A percentile compares a stretch with the other conserved stretches of the same genome.
Conservation (phyloP, 1,139 yeast genomes). For the Insectozyma bohioensis region DNA sequence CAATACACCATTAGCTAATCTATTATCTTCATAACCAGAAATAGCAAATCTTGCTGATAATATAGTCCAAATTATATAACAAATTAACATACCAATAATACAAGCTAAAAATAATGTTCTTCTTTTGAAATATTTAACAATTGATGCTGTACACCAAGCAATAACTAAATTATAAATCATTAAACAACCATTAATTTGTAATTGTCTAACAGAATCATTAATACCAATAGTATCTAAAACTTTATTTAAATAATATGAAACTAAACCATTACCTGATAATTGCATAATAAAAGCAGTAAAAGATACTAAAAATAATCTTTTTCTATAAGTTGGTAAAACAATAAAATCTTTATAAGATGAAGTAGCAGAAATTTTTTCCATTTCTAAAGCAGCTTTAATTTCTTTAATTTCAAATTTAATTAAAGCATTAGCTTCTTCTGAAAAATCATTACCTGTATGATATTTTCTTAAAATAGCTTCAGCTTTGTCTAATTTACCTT, state of each 20-base stretch:
- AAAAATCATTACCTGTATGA: slow-evolving; percentile 39
- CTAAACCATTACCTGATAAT: slow-evolving; percentile 53
- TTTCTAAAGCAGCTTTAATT: slow-evolving; percentile 39
- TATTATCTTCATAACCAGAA: slow-evolving; percentile 30
- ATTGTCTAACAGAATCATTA: slow-evolving; percentile 41
- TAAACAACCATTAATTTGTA: slow-evolving; percentile 46
- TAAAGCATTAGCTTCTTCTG: slow-evolving; percentile 29
- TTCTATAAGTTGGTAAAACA: slow-evolving; percentile 38
- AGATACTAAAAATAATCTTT: slow-evolving; percentile 38
- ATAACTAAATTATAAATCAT: slow-evolving; percentile 42
- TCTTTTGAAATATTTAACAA: slow-evolving; percentile 36
- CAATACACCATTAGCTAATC: slow-evolving; percentile 43
- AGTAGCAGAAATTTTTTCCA: slow-evolving; percentile 26
- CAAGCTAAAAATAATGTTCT: slow-evolving; percentile 46
- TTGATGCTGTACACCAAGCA: slow-evolving; percentile 29
- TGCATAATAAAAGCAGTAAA: slow-evolving; percentile 43
- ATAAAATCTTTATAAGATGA: slow-evolving; percentile 37
- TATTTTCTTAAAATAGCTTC: slow-evolving; percentile 39
- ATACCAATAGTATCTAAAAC: slow-evolving; percentile 52
- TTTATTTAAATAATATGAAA: slow-evolving; percentile 49
- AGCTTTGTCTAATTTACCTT: slow-evolving; percentile 38
- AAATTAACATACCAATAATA: slow-evolving; percentile 34
- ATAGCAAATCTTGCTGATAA: slow-evolving; percentile 39
- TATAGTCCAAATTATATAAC: slow-evolving; percentile 40
- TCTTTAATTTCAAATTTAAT: slow-evolving; percentile 48